These are phyloP conservation scores for Boletus rex-veris DNA, from an alignment of 768 basidiomycete species.

Conservation along the genomic window DNA sequence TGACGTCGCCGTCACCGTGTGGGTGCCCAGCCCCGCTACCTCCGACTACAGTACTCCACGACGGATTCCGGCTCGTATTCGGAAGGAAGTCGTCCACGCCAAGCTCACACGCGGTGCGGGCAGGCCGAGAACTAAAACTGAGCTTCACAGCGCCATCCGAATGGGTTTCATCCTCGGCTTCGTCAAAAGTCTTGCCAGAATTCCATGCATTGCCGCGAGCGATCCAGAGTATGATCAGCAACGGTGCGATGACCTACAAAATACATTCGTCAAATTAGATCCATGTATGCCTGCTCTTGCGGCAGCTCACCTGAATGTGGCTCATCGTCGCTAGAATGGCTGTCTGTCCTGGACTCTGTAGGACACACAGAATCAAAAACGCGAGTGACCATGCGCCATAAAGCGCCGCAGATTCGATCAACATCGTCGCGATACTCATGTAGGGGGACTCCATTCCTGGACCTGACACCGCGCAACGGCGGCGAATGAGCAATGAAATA, in stretches of 20 bases:
- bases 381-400: conserved; percentile 24
- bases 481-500: neutral
- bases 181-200: neutral
- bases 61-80: neutral
- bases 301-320: conserved; percentile 19
- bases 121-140: conserved; percentile 9
- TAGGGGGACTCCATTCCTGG: conserved; percentile 17
- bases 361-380: conserved; percentile 20
- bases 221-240: conserved; percentile 26
- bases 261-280: neutral
- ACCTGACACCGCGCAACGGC: conserved; percentile 5
- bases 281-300: neutral
- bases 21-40: neutral
- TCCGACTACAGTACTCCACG: conserved; percentile 11
- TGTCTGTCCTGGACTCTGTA: conserved; percentile 13
- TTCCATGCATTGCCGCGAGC: conserved; percentile 22
- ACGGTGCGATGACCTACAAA: conserved; percentile 21
- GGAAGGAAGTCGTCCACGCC: neutral
- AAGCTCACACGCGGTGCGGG: neutral
- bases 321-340: conserved; percentile 22
- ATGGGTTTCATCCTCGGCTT: neutral
- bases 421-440: conserved; percentile 17
- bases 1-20: neutral
- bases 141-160: neutral
- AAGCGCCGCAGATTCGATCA: conserved; percentile 26